Percentiles rank a stretch among this genome's conserved stretches.
phyloP scores from a whole-genome alignment of 352 stramenopile genomes.

The Phytophthora cryptogea region DNA sequence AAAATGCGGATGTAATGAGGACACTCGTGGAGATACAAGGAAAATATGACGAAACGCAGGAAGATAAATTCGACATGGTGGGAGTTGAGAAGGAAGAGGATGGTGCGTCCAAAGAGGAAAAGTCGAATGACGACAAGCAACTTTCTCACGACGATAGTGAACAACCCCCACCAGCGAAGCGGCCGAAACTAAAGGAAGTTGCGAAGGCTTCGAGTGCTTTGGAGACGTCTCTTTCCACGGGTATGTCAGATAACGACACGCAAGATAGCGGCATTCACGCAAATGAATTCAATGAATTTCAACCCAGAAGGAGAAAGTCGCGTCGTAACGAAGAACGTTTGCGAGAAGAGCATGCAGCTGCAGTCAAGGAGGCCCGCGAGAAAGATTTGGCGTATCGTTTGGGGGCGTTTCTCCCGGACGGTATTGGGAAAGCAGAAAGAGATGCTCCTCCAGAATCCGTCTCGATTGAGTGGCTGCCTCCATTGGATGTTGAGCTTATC shows the following conservation, averaged over 20 bases:
- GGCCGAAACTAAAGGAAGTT: conserved; percentile 18
- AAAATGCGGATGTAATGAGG: conserved; percentile 19
- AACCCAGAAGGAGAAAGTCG: conserved; percentile 56
- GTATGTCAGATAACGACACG: conserved; percentile 46
- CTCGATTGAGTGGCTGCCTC: conserved; percentile 30
- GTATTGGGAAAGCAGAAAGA: conserved; percentile 6
- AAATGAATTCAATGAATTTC: conserved; percentile 33
- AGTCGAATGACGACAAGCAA: conserved; percentile 3
- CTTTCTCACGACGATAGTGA: conserved; percentile 5
- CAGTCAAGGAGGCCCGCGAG: conserved; percentile 60
- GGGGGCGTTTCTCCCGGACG: conserved; percentile 43
- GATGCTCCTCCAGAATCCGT: conserved; percentile 10
- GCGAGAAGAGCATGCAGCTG: conserved; percentile 69
- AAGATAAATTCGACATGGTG: background rate
- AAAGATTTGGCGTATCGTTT: conserved; percentile 65
- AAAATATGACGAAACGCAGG: conserved; percentile 20
- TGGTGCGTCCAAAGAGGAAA: background rate
- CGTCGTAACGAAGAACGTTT: conserved; percentile 67
- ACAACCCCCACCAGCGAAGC: conserved; percentile 15
- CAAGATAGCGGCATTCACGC: conserved; percentile 40
- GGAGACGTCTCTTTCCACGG: conserved; percentile 18
- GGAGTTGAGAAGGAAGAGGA: conserved; percentile 8
- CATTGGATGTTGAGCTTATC: conserved; percentile 34
- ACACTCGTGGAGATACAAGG: conserved; percentile 35
- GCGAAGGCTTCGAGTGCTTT: conserved; percentile 4